A percentile compares a stretch with the other conserved stretches of the same genome.
phyloP scores from a whole-genome alignment of 1,284 basidiomycete genomes.

The Puccinia hordei region DNA sequence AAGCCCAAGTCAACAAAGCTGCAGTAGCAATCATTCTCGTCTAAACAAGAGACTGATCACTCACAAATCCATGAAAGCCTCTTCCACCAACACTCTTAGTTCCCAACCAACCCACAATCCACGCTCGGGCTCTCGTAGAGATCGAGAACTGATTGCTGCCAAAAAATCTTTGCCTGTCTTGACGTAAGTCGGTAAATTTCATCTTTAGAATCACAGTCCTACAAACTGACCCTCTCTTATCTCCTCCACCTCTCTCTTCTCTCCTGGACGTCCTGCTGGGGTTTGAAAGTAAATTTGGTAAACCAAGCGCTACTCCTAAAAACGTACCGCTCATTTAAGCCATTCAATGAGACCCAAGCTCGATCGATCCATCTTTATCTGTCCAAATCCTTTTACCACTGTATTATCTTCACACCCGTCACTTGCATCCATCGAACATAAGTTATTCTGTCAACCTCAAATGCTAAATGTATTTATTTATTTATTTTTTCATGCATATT shows the following conservation, averaged over 20 bases:
- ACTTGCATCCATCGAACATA: too few relatives aligned
- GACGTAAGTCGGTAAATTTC: not conserved
- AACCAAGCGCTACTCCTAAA: not conserved
- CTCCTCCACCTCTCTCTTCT: too few relatives aligned
- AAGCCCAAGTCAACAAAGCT: not conserved
- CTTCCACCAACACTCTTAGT: not conserved
- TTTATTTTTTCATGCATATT: too few relatives aligned
- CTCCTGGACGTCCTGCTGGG: too few relatives aligned
- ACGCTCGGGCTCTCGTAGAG: not conserved
- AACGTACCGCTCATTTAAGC: not conserved
- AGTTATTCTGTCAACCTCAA: too few relatives aligned
- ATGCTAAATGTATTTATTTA: too few relatives aligned
- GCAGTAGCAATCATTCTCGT: not conserved
- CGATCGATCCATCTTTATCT: too few relatives aligned
- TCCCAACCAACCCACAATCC: not conserved
- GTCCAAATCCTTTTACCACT: too few relatives aligned
- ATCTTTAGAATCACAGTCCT: not conserved
- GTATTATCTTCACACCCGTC: too few relatives aligned
- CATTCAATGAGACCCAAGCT: not conserved
- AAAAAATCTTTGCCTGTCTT: constrained; percentile 19
- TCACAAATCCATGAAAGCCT: constrained; percentile 2
- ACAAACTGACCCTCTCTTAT: not conserved
- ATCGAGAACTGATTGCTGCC: not conserved
- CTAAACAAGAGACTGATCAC: constrained; percentile 1
- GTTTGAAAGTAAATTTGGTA: not conserved